Conservation (phyloP, 768 basidiomycete species). For the Amanita molliuscula region DNA sequence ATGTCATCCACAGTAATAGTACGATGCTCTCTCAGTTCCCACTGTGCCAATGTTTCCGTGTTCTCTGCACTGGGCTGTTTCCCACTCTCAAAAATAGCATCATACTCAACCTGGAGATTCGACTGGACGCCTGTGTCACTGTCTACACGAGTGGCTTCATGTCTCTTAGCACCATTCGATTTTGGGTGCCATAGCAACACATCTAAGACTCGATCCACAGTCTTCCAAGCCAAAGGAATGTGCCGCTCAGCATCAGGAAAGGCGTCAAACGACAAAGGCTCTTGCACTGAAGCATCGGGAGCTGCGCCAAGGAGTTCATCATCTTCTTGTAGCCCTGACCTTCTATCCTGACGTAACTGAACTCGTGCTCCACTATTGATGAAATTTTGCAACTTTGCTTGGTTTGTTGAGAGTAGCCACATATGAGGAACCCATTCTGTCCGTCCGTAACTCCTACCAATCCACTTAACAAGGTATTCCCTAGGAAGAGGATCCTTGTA, state of each 20-base stretch:
- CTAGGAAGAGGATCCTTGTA: slow-evolving; percentile 62
- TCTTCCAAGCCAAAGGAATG: slow-evolving; percentile 78
- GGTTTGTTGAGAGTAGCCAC: slow-evolving; percentile 69
- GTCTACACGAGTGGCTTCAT: slow-evolving; percentile 13
- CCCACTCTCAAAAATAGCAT: slow-evolving; percentile 43
- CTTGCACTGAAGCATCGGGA: slow-evolving; percentile 18
- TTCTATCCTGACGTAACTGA: slow-evolving; percentile 39
- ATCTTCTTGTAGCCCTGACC: slow-evolving; percentile 23
- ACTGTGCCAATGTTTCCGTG: slow-evolving; percentile 53
- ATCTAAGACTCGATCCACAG: slow-evolving; percentile 87
- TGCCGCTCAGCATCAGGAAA: slow-evolving; percentile 60
- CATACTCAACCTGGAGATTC: slow-evolving; percentile 20
- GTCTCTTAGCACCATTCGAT: slow-evolving; percentile 10
- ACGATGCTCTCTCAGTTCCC: slow-evolving; percentile 36
- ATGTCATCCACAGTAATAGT: slow-evolving; percentile 39
- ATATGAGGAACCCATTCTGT: slow-evolving; percentile 88
- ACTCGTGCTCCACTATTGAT: slow-evolving; percentile 58
- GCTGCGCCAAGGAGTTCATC: slow-evolving; percentile 30
- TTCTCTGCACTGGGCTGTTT: slow-evolving; percentile 47
- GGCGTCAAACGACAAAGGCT: slow-evolving; percentile 24
- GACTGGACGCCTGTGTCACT: slow-evolving; percentile 16
- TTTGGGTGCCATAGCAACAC: slow-evolving; percentile 52
- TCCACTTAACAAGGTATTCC: slow-evolving; percentile 93
- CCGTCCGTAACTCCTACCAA: slow-evolving; percentile 64
- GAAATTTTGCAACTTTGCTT: slow-evolving; percentile 70